Conservation (phyloP, 2,329 filamentous ascomycete species). For the Blastomyces parvus region DNA sequence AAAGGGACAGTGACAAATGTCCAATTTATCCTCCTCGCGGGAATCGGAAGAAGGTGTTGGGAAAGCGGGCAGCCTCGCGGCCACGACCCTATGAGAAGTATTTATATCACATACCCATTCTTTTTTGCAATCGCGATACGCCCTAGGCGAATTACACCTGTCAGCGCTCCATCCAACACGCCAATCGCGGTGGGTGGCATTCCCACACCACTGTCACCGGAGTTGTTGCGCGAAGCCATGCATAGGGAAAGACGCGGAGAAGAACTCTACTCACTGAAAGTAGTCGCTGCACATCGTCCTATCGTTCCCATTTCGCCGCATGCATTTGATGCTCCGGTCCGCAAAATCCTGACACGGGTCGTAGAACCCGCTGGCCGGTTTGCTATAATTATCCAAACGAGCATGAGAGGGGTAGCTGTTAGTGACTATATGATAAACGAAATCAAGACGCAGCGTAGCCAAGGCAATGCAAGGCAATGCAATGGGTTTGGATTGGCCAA, state of each 20-base stretch:
- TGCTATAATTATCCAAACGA: conserved; percentile 45
- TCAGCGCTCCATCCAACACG: background rate
- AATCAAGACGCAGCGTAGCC: background rate
- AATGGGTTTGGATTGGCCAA: background rate
- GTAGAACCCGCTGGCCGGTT: conserved; percentile 78
- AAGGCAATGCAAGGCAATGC: background rate
- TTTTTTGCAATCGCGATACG: conserved; percentile 91
- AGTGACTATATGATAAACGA: background rate
- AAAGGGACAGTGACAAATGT: no score
- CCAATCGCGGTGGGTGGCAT: no score
- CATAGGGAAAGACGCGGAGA: background rate
- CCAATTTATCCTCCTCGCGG: no score
- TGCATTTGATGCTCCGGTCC: conserved; percentile 70
- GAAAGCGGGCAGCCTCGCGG: background rate
- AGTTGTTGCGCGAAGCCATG: background rate
- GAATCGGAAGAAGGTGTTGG: no score
- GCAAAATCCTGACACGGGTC: conserved; percentile 95
- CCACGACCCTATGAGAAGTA: background rate
- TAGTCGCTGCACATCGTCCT: conserved; percentile 86
- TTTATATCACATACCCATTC: conserved; percentile 59
- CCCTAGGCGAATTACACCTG: conserved; percentile 46
- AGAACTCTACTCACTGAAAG: conserved; percentile 62
- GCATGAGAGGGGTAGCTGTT: background rate
- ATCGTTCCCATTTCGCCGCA: conserved; percentile 81
- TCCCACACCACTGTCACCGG: background rate